phyloP scores from a whole-genome alignment of 164 flowering plant genomes.

The Magnolia sinica region DNA sequence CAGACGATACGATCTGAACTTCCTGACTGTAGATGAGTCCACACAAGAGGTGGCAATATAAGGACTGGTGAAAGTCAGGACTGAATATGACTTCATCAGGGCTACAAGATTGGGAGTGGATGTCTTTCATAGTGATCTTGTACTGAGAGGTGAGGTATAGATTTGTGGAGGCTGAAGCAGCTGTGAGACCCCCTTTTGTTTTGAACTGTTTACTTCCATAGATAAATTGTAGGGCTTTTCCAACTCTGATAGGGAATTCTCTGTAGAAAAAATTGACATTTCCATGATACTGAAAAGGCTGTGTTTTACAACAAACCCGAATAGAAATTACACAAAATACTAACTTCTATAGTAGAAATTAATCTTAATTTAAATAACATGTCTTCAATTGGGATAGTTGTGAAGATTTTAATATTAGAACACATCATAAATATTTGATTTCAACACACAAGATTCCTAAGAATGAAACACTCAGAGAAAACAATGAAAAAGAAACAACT shows the following conservation, averaged over 20 bases:
- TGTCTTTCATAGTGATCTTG: slow-evolving; percentile 55
- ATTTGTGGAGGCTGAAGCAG: slow-evolving; percentile 82
- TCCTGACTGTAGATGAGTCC: slow-evolving; percentile 71
- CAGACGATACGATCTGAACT: slow-evolving; percentile 57
- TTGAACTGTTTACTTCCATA: slow-evolving; percentile 80
- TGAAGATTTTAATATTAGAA: background rate
- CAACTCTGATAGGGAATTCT: slow-evolving; percentile 67
- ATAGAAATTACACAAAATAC: background rate
- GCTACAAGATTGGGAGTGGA: slow-evolving; percentile 64
- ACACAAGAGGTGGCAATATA: slow-evolving; percentile 84
- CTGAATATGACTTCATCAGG: slow-evolving; percentile 94
- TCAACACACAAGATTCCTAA: background rate
- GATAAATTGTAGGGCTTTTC: slow-evolving; percentile 73
- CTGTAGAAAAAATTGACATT: slow-evolving; percentile 31
- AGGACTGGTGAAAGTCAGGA: slow-evolving; percentile 68
- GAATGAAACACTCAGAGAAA: no score
- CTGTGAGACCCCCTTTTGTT: slow-evolving; percentile 72
- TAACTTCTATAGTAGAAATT: background rate
- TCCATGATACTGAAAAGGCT: background rate
- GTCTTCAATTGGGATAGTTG: background rate
- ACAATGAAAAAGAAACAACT: no score
- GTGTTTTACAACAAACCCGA: background rate
- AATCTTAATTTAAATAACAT: background rate
- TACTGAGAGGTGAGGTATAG: slow-evolving; percentile 51
- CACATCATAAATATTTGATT: background rate